phyloP scores from a whole-genome alignment of 2,329 filamentous ascomycete genomes.

The Spiromastix sp. region DNA sequence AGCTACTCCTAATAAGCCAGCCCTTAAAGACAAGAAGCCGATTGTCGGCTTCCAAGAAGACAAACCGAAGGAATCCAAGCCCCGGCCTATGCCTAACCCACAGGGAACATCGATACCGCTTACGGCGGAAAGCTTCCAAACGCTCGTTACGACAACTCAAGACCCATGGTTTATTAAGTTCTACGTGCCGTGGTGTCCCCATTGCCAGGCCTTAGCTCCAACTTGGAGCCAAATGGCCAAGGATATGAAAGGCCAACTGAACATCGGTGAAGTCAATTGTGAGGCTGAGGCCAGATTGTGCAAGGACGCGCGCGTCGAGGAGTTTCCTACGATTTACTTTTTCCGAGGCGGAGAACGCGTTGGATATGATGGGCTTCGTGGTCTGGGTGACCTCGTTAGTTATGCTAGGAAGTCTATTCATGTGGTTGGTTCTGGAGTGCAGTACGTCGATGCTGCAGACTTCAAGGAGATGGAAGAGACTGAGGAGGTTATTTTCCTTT shows the following conservation, averaged over 20 bases:
- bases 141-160: constrained; percentile 70
- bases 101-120: constrained; percentile 65
- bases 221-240: constrained; percentile 84
- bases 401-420: constrained; percentile 83
- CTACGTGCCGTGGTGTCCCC: constrained; percentile 93
- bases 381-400: constrained; percentile 76
- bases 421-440: constrained; percentile 62
- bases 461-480: constrained; percentile 82
- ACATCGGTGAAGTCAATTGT: constrained; percentile 94
- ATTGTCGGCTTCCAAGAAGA: background rate
- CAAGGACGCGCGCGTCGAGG: constrained; percentile 71
- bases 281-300: constrained; percentile 78
- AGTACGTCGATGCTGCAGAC: constrained; percentile 63
- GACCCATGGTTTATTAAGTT: constrained; percentile 99
- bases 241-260: constrained; percentile 80
- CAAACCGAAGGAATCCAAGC: constrained; percentile 1
- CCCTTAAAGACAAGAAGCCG: constrained; percentile 21
- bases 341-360: constrained; percentile 86
- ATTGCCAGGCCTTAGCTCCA: constrained; percentile 87
- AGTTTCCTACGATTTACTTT: constrained; percentile 84
- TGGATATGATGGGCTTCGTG: constrained; percentile 85
- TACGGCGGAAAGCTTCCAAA: constrained; percentile 76
- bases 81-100: constrained; percentile 55
- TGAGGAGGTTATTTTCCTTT: constrained; percentile 92
- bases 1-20: constrained; percentile 26